phyloP scores from a whole-genome alignment of 768 basidiomycete species.

The Kwoniella europaea region DNA sequence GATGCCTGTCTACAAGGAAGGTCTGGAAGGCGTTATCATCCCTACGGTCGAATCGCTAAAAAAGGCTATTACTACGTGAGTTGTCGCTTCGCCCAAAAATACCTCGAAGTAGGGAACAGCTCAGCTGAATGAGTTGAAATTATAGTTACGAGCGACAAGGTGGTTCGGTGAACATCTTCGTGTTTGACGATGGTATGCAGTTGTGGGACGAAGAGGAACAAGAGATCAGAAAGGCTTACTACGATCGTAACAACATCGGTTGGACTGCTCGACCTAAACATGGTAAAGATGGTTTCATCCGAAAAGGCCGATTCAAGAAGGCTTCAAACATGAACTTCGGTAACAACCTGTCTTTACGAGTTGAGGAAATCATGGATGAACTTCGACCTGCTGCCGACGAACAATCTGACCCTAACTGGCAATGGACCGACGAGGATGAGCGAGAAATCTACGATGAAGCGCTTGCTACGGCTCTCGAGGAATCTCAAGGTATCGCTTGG shows the following conservation, averaged over 20 bases:
- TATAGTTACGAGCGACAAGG: constrained; percentile 73
- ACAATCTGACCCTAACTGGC: constrained; percentile 9
- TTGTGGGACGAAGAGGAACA: constrained; percentile 68
- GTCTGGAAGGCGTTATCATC: constrained; percentile 64
- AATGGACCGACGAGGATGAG: constrained; percentile 71
- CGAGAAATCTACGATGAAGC: constrained; percentile 71
- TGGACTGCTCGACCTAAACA: constrained; percentile 83
- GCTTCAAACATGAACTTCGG: constrained; percentile 94
- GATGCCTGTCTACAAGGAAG: constrained; percentile 81
- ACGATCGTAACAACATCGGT: constrained; percentile 72
- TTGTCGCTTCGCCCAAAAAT: not conserved
- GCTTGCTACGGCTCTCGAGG: constrained; percentile 73
- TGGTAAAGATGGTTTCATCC: constrained; percentile 72
- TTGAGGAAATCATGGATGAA: constrained; percentile 63
- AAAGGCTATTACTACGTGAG: constrained; percentile 79
- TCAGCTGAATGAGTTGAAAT: not conserved
- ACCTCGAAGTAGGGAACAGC: not conserved
- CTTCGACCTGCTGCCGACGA: constrained; percentile 63
- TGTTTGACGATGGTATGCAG: constrained; percentile 76
- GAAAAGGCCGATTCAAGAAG: constrained; percentile 91
- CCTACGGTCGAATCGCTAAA: constrained; percentile 71
- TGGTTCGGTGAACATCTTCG: constrained; percentile 75
- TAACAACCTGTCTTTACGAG: constrained; percentile 68
- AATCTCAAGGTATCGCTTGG: constrained; percentile 69
- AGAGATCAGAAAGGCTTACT: constrained; percentile 73